A percentile compares a stretch with the other conserved stretches of the same genome.
phyloP scores from a whole-genome alignment of 129 eudicot species.

The Flaveria bidentis region DNA sequence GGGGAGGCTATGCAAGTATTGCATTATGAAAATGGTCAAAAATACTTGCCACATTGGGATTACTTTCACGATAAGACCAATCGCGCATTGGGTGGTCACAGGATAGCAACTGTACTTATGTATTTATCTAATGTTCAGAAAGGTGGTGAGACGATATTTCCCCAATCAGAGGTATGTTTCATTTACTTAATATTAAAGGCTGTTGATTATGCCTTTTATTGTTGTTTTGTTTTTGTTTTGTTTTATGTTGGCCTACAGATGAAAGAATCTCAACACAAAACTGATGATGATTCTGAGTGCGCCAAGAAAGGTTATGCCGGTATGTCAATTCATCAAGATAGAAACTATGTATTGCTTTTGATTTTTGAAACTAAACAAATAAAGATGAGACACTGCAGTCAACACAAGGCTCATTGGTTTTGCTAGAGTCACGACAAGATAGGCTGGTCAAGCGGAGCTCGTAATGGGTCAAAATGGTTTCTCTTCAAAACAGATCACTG shows the following conservation, averaged over 20 bases:
- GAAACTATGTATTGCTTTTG: background rate
- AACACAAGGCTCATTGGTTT: background rate
- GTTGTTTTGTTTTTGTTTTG: constrained; percentile 15
- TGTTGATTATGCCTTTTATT: background rate
- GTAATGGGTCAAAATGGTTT: background rate
- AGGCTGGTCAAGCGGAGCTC: background rate
- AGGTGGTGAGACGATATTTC: constrained; percentile 87
- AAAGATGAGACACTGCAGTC: background rate
- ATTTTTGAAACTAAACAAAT: background rate
- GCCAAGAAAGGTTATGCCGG: constrained; percentile 78
- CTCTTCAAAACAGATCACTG: background rate
- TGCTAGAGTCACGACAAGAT: constrained; percentile 3
- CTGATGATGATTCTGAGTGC: constrained; percentile 65
- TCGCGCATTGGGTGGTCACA: constrained; percentile 72
- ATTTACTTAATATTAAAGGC: background rate
- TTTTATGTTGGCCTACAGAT: constrained; percentile 35
- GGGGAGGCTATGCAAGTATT: constrained; percentile 71
- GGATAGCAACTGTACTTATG: constrained; percentile 87
- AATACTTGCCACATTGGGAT: constrained; percentile 87
- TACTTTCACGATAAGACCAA: constrained; percentile 65
- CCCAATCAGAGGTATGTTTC: constrained; percentile 53
- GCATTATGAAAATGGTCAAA: constrained; percentile 81
- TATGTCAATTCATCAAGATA: constrained; percentile 19
- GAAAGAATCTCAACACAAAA: constrained; percentile 52
- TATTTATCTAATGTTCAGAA: constrained; percentile 72